Evolutionary conservation across 164 flowering plant genomes (phyloP).

Genomic region (Vitis rotundifolia): DNA sequence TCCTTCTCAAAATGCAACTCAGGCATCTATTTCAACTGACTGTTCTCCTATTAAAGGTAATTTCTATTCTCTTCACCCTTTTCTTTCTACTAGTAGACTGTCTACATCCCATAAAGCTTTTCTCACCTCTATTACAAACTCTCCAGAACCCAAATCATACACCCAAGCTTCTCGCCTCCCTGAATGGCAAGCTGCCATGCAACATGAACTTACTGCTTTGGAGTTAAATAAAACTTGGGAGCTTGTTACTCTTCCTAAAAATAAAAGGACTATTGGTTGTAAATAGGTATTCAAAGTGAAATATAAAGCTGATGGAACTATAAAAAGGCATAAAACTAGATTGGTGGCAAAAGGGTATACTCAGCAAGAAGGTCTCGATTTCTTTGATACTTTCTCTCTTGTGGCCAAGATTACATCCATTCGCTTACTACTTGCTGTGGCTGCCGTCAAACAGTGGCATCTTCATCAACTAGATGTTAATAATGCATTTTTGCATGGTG

Average conservation of each 20-base stretch:
- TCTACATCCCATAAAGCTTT: background rate
- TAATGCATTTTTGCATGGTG: constrained; percentile 8
- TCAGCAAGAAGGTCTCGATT: constrained; percentile 1
- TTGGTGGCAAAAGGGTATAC: constrained; percentile 12
- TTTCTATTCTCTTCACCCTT: too few species aligned
- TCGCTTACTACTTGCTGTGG: background rate
- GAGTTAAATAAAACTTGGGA: constrained; percentile 6
- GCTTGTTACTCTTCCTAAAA: background rate
- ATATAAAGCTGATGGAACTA: background rate
- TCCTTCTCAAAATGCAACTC: background rate
- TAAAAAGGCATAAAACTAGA: background rate
- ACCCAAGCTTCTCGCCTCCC: background rate
- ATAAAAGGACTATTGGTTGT: constrained; percentile 4
- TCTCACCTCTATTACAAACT: background rate
- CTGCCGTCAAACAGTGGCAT: background rate
- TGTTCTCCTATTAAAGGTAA: too few species aligned
- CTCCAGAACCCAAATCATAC: background rate
- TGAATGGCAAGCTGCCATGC: constrained; percentile 1
- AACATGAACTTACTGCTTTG: background rate
- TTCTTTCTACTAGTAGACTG: too few species aligned
- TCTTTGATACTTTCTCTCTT: constrained; percentile 4
- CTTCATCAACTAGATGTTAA: constrained; percentile 1
- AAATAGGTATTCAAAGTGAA: constrained; percentile 10
- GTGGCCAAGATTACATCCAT: background rate
- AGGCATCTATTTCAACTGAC: too few species aligned